Evolutionary conservation across 140 eudicot species (phyloP), one percentile per base, ranked within the genome.

Genomic region (Anethum foeniculum): DNA sequence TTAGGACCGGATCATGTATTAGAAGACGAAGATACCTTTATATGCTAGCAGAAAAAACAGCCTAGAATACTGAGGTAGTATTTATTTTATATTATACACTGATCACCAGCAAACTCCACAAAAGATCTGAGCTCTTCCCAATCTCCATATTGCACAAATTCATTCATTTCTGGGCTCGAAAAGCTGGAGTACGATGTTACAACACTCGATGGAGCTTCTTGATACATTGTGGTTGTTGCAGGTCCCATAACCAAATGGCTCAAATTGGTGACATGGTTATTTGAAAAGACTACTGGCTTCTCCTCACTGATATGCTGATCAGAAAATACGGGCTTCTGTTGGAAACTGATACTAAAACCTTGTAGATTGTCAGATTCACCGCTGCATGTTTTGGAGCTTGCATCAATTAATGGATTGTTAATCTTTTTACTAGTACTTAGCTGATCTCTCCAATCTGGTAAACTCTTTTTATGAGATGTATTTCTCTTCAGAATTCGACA

Each of bases 91-190:
- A 64, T 39, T 14, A 64, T 19, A 64, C 32, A 79, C 10, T 71
- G 60, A 79, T 64, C 76, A 44, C 75, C 88, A 46, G 90, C 87
- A 80, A 83, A 87, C 48, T 89, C 93, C 39, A 88, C 91, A 19
- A 84, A 82, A 19, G 95, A 83, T 67, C 91, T 64, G 19, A 92
- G 86, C 13, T 92, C 97, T 30, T 86, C 91, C 97, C 97, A 92
- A 62, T 88, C 90, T 39, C 90, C 91, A 47, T 85, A 86, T 85
- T 80, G 87, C 27, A 82, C 56, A 60, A 89, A 80, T 85, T 88
- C 88, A 56, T 82, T 86, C 71, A 62, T 76, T 76, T 86, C 94
- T 30, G 86, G 25, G 48, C 84, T 81, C 18, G 77, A 69, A 49
- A 79, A 79, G 73, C 81, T 86, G 1, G 91, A 67, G 80, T 78